phyloP scores from a whole-genome alignment of 805 yeast species.

The Lachancea kluyveri region DNA sequence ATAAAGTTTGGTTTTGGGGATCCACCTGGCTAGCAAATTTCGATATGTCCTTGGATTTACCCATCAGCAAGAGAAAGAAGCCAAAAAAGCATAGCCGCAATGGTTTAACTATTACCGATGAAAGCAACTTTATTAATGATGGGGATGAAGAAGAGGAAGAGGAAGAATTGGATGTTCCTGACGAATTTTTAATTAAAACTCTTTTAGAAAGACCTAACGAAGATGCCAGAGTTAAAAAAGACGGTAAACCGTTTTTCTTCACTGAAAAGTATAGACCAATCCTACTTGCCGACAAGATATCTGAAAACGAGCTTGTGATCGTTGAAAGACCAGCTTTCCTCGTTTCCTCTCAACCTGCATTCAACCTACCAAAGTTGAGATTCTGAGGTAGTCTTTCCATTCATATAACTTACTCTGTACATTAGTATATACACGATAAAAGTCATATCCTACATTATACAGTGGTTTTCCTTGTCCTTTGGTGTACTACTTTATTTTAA shows the following conservation, averaged over 20 bases:
- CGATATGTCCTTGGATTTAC: conserved; percentile 55
- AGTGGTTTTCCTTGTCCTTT: too few relatives aligned
- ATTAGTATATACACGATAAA: too few relatives aligned
- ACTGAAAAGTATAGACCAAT: conserved; percentile 72
- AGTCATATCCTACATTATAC: too few relatives aligned
- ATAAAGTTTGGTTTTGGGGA: conserved; percentile 81
- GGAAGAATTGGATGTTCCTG: conserved; percentile 12
- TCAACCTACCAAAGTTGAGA: conserved; percentile 50
- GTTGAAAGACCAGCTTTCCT: conserved; percentile 70
- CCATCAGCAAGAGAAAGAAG: conserved; percentile 33
- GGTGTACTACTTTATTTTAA: too few relatives aligned
- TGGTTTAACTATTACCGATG: conserved; percentile 37
- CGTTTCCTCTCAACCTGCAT: conserved; percentile 52
- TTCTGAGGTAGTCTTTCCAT: conserved; percentile 28
- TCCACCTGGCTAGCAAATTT: conserved; percentile 73
- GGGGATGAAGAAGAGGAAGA: conserved; percentile 28
- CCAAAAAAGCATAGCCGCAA: conserved; percentile 37
- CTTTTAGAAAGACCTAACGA: conserved; percentile 13
- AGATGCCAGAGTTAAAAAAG: conserved; percentile 21
- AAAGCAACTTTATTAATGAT: conserved; percentile 31
- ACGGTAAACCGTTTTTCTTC: conserved; percentile 57
- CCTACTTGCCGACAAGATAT: conserved; percentile 53
- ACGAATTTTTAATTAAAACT: conserved; percentile 6
- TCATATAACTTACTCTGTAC: too few relatives aligned
- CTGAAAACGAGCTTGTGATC: conserved; percentile 51